Evolutionary conservation across 2,329 filamentous ascomycete genomes (phyloP), one percentile per base, ranked within the genome.

Genomic region (Apiospora kogelbergensis): DNA sequence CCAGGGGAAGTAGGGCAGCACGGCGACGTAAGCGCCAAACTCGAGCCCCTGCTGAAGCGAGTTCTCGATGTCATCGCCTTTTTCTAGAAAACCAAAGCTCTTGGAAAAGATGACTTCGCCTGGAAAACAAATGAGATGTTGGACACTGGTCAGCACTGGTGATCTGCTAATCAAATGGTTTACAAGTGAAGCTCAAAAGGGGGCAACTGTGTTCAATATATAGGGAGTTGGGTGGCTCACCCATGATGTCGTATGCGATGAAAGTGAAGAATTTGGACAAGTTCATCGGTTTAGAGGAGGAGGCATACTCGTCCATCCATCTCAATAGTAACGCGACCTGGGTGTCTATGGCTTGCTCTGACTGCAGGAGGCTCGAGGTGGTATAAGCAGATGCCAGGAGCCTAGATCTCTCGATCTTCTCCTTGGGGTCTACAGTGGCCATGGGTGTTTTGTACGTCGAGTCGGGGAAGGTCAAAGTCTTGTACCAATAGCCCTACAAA

Each of bases 371-470:
- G 63, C 71, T 82, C 79, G 71, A 81, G 9, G 79, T 72, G 2
- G 77, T 71, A 64, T 78, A 81, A 6, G 74, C 77, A 11, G 75
- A 67, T 37, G 78, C 74, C 6, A 82, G 66, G 67, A 80, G 79
- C 42, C 75, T 77, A 9, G 76, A 71, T 66, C 76, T 76, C 57
- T 76, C 73, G 26, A 78, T 76, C 46, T 83, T 80, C 3, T 71
- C 73, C 24, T 77, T 78, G 3, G 78, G 78, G 68, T 81, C 76
- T 17, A 78, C 71, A 63, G 78, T 78, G 2, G 79, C 79, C 80
- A 84, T 81, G 26, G 78, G 78, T 33, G 79, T 82, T 44, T 79
- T 74, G 70, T 80, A 83, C 15, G 78, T 78, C 45, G 79, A 77
- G 73, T 84, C 80, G 15, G 82, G 81, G 37, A 82, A 69, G 37